These are phyloP conservation scores for Apophysomyces elegans DNA, from an alignment of 371 early-diverging fungal genomes.

Conservation along the genomic window DNA sequence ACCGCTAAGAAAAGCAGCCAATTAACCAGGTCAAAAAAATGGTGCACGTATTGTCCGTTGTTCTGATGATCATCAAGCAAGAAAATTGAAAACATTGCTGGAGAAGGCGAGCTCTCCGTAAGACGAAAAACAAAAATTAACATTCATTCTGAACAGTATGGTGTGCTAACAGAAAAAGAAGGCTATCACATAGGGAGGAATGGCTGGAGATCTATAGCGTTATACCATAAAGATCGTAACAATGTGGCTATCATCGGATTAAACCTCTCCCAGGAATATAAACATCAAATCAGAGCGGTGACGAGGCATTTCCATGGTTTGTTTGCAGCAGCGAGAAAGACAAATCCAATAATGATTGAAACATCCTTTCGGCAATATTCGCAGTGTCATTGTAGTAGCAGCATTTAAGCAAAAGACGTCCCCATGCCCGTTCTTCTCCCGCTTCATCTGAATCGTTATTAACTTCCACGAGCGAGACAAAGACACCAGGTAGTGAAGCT, in stretches of 20 bases:
- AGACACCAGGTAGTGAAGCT: not conserved
- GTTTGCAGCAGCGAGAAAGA: not conserved
- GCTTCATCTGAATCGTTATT: too few species aligned
- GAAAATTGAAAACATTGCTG: conserved; percentile 67
- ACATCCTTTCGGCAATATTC: conserved; percentile 16
- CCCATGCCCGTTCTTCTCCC: too few species aligned
- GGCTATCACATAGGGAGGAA: conserved; percentile 34
- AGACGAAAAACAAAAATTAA: not conserved
- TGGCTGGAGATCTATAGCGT: conserved; percentile 78
- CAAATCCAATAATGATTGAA: not conserved
- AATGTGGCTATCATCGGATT: conserved; percentile 75
- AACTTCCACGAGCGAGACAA: not conserved
- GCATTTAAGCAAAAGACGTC: conserved; percentile 27
- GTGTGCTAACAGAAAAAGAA: not conserved
- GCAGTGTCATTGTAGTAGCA: conserved; percentile 23
- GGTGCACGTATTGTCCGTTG: conserved; percentile 74
- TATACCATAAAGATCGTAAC: conserved; percentile 54
- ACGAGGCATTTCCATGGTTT: conserved; percentile 81
- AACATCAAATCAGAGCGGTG: conserved; percentile 65
- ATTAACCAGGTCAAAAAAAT: conserved; percentile 73
- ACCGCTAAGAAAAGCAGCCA: conserved; percentile 47
- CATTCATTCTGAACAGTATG: too few species aligned
- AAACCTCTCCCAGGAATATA: conserved; percentile 64
- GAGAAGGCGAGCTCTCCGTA: conserved; percentile 54
- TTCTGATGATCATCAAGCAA: conserved; percentile 71